Conservation (phyloP, 140 eudicot species). For the Stevia rebaudiana region DNA sequence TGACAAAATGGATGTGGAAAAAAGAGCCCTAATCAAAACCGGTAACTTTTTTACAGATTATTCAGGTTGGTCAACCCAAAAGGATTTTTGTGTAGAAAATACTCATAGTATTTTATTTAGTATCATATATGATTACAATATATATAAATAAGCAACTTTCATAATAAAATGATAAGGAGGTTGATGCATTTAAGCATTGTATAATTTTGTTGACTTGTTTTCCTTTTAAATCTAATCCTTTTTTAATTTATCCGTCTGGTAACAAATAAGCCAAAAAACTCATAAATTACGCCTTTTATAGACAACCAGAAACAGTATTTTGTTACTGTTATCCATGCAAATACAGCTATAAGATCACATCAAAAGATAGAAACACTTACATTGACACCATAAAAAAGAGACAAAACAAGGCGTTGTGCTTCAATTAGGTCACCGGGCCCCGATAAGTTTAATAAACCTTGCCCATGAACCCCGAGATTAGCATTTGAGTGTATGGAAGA, state of each 20-base stretch:
- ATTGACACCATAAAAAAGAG: constrained; percentile 80
- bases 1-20: not conserved
- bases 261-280: not conserved
- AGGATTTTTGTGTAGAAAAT: not conserved
- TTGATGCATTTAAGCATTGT: constrained; percentile 10
- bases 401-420: constrained; percentile 85
- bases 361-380: constrained; percentile 40
- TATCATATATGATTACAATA: not conserved
- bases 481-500: constrained; percentile 87
- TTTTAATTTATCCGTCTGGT: not conserved
- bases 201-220: not conserved
- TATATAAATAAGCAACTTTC: not conserved
- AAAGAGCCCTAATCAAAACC: not conserved
- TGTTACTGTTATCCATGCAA: constrained; percentile 8
- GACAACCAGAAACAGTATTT: not conserved
- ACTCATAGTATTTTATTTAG: not conserved
- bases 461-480: constrained; percentile 95
- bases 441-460: constrained; percentile 82
- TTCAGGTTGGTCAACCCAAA: not conserved
- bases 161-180: not conserved
- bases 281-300: not conserved
- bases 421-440: constrained; percentile 91
- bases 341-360: constrained; percentile 13
- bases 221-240: not conserved
- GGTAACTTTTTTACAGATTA: not conserved